Percentiles rank a stretch among this genome's conserved stretches.
Conservation (phyloP, 2,329 filamentous ascomycete genomes). For the Verticillium klebahnii region DNA sequence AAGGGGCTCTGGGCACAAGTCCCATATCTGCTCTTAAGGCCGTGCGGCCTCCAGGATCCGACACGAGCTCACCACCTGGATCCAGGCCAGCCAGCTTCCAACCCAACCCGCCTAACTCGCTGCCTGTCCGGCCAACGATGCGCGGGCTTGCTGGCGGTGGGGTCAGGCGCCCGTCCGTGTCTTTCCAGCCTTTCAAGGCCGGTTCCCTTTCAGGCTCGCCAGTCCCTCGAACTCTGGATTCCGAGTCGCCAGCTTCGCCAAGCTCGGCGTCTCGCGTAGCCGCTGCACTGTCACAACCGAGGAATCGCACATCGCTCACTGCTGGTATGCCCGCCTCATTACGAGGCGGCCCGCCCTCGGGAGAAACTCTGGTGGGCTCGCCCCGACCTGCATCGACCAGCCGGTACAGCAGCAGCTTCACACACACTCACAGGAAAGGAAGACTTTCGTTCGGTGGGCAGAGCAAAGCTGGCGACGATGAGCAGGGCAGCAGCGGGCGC, state of each 20-base stretch:
- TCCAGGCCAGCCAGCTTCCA: constrained; percentile 44
- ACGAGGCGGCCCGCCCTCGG: constrained; percentile 57
- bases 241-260: constrained; percentile 51
- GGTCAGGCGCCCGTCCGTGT: constrained; percentile 70
- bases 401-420: constrained; percentile 92
- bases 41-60: constrained; percentile 56
- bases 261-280: constrained; percentile 42
- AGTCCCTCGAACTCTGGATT: constrained; percentile 41
- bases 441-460: constrained; percentile 72
- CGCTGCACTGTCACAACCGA: constrained; percentile 49
- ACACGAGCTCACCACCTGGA: constrained; percentile 54
- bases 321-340: constrained; percentile 72
- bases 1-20: constrained; percentile 71
- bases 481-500: constrained; percentile 75
- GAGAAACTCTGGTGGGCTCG: constrained; percentile 66
- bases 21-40: constrained; percentile 79
- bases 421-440: constrained; percentile 76
- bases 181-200: constrained; percentile 94
- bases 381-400: constrained; percentile 74
- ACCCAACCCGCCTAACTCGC: constrained; percentile 42
- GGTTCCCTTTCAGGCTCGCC: constrained; percentile 92
- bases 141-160: constrained; percentile 48
- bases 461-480: constrained; percentile 63
- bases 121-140: constrained; percentile 43
- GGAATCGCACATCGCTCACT: constrained; percentile 68